These are phyloP conservation scores for Psidium friedrichsthalianum DNA, from an alignment of 345 rosid species.

Conservation along the genomic window DNA sequence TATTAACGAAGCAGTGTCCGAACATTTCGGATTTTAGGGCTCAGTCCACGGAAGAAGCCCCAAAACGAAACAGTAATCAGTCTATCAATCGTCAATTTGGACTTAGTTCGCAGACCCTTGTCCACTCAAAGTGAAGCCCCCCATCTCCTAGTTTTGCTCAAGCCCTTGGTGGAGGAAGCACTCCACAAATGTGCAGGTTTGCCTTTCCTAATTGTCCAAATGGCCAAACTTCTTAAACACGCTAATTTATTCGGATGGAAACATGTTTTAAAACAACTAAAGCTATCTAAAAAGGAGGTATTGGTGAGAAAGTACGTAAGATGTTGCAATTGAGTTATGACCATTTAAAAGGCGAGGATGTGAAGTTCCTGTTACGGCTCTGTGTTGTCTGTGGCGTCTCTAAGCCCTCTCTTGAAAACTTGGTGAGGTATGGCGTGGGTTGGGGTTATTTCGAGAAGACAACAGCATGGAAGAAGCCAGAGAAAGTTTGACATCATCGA, in stretches of 20 bases:
- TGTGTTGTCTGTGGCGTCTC: not conserved
- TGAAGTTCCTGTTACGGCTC: accelerated
- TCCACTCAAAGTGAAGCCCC: too few relatives aligned
- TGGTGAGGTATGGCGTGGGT: not conserved
- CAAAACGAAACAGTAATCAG: too few relatives aligned
- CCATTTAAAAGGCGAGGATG: accelerated
- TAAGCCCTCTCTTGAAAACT: not conserved
- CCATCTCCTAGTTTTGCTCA: too few relatives aligned
- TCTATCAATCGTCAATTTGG: too few relatives aligned
- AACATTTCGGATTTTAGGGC: too few relatives aligned
- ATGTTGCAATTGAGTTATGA: not conserved
- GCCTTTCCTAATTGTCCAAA: too few relatives aligned
- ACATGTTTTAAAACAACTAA: accelerated
- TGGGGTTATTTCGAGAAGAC: accelerated
- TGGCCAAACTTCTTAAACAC: too few relatives aligned
- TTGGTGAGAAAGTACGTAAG: accelerated
- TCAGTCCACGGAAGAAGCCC: too few relatives aligned
- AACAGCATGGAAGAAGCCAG: accelerated
- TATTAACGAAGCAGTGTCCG: too few relatives aligned
- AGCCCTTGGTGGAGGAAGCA: too few relatives aligned
- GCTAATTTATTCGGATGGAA: accelerated
- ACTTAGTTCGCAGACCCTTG: too few relatives aligned
- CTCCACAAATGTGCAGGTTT: too few relatives aligned
- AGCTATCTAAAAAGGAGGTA: not conserved
- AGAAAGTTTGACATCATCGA: accelerated